Conservation (phyloP, 2,329 filamentous ascomycete genomes). For the Pseudogymnoascus sp. region DNA sequence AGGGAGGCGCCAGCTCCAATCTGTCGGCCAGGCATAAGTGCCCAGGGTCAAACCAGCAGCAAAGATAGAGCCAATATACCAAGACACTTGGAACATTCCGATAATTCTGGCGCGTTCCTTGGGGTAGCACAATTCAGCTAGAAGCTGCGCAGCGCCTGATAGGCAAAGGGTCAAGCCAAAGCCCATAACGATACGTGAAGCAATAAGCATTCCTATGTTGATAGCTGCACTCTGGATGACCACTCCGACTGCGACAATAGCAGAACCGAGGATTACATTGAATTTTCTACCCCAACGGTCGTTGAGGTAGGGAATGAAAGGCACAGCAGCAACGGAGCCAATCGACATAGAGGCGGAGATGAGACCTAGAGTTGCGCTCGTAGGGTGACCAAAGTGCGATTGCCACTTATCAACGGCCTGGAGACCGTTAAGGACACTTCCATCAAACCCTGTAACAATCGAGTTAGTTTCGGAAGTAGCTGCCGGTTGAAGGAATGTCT, state of each 20-base stretch:
- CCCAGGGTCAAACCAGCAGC: slow-evolving; percentile 31
- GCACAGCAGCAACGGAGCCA: slow-evolving; percentile 35
- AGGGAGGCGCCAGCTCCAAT: background rate
- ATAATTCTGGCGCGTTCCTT: slow-evolving; percentile 28
- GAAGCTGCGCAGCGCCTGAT: slow-evolving; percentile 28
- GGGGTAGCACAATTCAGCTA: slow-evolving; percentile 31
- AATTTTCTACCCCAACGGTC: slow-evolving; percentile 33
- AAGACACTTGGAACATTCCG: slow-evolving; percentile 26
- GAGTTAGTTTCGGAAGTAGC: background rate
- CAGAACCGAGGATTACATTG: slow-evolving; percentile 29
- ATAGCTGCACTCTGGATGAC: slow-evolving; percentile 29
- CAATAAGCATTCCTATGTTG: slow-evolving; percentile 16
- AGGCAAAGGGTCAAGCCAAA: slow-evolving; percentile 30
- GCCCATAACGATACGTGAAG: slow-evolving; percentile 20
- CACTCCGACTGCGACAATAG: slow-evolving; percentile 30
- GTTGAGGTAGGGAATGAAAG: slow-evolving; percentile 32
- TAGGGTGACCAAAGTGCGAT: slow-evolving; percentile 32
- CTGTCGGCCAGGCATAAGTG: slow-evolving; percentile 17
- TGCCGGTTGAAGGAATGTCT: background rate
- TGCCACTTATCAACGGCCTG: slow-evolving; percentile 15
- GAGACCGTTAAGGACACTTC: slow-evolving; percentile 20
- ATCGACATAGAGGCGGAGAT: slow-evolving; percentile 37
- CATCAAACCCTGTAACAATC: slow-evolving; percentile 15
- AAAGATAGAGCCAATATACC: slow-evolving; percentile 29
- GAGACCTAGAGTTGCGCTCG: slow-evolving; percentile 31